Percentiles rank a stretch among this genome's conserved stretches.
phyloP scores from a whole-genome alignment of 2,329 filamentous ascomycete species.

The Fusarium temperatum region DNA sequence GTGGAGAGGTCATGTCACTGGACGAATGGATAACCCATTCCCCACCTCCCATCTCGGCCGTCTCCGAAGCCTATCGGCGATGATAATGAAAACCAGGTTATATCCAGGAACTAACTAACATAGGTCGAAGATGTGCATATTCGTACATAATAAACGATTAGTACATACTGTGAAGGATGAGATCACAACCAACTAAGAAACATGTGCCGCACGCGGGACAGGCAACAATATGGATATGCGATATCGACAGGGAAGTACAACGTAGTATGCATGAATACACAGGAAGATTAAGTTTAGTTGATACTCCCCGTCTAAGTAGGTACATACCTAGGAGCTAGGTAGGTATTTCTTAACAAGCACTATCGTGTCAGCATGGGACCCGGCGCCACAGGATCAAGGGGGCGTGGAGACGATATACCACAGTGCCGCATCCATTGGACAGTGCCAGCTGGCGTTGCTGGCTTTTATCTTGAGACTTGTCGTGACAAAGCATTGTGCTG shows the following conservation, averaged over 20 bases:
- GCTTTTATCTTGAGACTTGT: not conserved
- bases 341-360: slow-evolving; percentile 9
- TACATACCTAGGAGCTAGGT: not conserved
- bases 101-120: slow-evolving; percentile 3
- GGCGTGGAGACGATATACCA: slow-evolving; percentile 9
- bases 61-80: slow-evolving; percentile 20
- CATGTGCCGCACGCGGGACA: slow-evolving; percentile 17
- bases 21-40: slow-evolving; percentile 1
- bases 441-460: not conserved
- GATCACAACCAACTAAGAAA: not conserved
- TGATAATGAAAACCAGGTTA: not conserved
- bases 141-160: not conserved
- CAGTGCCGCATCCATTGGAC: not conserved
- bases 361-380: slow-evolving; percentile 25
- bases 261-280: slow-evolving; percentile 13
- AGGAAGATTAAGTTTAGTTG: not conserved
- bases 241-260: slow-evolving; percentile 16
- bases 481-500: not conserved
- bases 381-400: slow-evolving; percentile 20
- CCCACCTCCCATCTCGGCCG: slow-evolving; percentile 11
- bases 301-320: not conserved
- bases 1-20: slow-evolving; percentile 5
- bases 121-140: not conserved
- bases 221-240: slow-evolving; percentile 5
- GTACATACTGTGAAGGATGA: not conserved